phyloP scores from a whole-genome alignment of 331 rosid genomes.

The Ulmus americana region DNA sequence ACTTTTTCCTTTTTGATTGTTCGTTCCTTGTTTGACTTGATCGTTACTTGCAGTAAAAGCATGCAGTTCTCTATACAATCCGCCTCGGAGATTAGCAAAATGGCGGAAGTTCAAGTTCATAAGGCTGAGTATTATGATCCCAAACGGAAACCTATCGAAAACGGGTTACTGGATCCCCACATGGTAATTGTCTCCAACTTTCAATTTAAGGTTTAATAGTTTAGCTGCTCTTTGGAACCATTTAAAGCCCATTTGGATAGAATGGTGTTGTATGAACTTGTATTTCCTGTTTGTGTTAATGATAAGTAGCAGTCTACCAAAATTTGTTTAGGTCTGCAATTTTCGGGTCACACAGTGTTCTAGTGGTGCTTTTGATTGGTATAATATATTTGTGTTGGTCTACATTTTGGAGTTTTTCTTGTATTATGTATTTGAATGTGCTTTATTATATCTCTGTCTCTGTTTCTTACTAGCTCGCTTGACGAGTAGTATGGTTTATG shows the following conservation, averaged over 20 bases:
- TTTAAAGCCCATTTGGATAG: neutral
- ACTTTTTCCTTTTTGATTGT: neutral
- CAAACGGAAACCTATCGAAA: constrained; percentile 30
- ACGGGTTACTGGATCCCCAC: constrained; percentile 76
- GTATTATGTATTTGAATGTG: too few species aligned
- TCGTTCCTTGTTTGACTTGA: neutral
- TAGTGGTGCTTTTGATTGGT: neutral
- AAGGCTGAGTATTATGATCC: constrained; percentile 46
- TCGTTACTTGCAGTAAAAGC: constrained; percentile 39
- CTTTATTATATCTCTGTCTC: too few species aligned
- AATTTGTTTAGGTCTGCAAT: neutral
- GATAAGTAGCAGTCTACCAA: neutral
- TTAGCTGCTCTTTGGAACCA: neutral
- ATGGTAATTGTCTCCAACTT: constrained; percentile 43
- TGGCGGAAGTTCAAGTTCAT: constrained; percentile 66
- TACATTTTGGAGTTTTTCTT: too few species aligned
- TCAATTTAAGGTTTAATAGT: neutral
- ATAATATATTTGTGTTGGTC: too few species aligned
- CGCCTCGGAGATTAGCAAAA: constrained; percentile 51
- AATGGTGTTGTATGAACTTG: neutral
- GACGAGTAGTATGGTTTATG: too few species aligned
- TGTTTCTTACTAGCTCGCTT: too few species aligned
- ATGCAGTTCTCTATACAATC: constrained; percentile 56
- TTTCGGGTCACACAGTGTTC: neutral
- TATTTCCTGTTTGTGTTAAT: neutral